Evolutionary conservation across 768 basidiomycete genomes (phyloP), one percentile per base, ranked within the genome.

Genomic region (Podaxis carcinomalis): DNA sequence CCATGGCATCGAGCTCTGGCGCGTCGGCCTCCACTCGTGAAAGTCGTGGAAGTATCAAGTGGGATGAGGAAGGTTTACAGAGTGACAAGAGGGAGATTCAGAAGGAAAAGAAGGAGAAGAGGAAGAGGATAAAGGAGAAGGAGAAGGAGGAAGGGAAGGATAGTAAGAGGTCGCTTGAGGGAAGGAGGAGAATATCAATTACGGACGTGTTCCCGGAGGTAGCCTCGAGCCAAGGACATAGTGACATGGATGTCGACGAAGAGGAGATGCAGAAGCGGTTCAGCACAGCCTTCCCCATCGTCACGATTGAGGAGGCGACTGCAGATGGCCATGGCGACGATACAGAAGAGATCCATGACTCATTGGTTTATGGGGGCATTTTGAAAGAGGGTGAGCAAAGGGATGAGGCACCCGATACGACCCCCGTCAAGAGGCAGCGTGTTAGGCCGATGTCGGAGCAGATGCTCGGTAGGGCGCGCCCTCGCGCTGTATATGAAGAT

Each of bases 361-460:
- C 63, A 50, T 54, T 67, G 50, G 67, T 61, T n/a, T 66, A 62
- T 56, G 56, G 63, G 25, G 65, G 53, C 5, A 66, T 55, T 35
- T 65, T 57, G 19, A 60, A 54, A 23, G 63, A 62, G 23, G 52
- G 61, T 39, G 63, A 63, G 37, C 62, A 64, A 59, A 65, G 37
- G 40, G 68, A 64, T 27, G 59, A 25, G 27, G 54, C 14, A 54
- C 64, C 52, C 23, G 58, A 66, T 1, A 66, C 68, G 36, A 84
- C 82, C 19, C 81, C 81, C 1, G 67, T 75, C 35, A 82, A 79
- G 72, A 77, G 76, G 50, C 69, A 75, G 0, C 77, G 88, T 10
- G 72, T 75, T 1, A 75, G 90, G 13, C 89, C 89, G 0, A 64
- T 85, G 56, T 87, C 87, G 0, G 91, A 92, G 68, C 86, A 87